Conservation (phyloP, 495 filamentous ascomycete species). For the Penicillium canariense region DNA sequence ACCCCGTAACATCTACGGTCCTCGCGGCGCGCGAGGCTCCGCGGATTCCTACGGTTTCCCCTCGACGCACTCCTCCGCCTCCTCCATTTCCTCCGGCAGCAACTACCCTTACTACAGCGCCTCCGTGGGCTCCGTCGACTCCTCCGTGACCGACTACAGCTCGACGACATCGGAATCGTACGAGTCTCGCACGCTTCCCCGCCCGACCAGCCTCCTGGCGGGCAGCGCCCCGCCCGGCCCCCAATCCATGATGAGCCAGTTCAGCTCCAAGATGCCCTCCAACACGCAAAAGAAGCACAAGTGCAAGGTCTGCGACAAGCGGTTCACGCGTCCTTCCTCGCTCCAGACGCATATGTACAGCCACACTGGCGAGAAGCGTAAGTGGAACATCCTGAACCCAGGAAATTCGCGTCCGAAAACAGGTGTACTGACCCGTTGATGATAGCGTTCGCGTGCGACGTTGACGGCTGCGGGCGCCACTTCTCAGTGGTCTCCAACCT, state of each 20-base stretch:
- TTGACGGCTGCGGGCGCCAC: conserved; percentile 91
- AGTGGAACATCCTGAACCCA: conserved; percentile 47
- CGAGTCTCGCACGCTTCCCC: conserved; percentile 81
- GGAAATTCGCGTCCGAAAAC: not conserved
- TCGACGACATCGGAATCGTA: conserved; percentile 84
- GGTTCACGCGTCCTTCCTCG: conserved; percentile 94
- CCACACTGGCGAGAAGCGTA: conserved; percentile 98
- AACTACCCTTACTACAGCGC: conserved; percentile 75
- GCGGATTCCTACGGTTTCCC: conserved; percentile 95
- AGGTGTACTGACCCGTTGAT: conserved; percentile 33
- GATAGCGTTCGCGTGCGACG: conserved; percentile 87
- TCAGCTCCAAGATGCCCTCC: conserved; percentile 94
- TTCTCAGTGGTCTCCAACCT: conserved; percentile 98
- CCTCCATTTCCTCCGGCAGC: conserved; percentile 84
- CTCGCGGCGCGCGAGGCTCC: conserved; percentile 64
- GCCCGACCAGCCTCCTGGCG: conserved; percentile 68
- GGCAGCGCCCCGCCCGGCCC: conserved; percentile 73
- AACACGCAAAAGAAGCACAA: conserved; percentile 99
- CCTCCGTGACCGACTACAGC: conserved; percentile 91
- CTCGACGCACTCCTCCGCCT: conserved; percentile 84
- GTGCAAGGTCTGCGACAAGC: conserved; percentile 99
- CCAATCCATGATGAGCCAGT: conserved; percentile 97
- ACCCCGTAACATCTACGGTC: conserved; percentile 82
- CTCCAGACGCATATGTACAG: conserved; percentile 99
- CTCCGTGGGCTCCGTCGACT: conserved; percentile 75